Conservation (phyloP, 345 rosid genomes). For the Rhodomyrtus tomentosa region DNA sequence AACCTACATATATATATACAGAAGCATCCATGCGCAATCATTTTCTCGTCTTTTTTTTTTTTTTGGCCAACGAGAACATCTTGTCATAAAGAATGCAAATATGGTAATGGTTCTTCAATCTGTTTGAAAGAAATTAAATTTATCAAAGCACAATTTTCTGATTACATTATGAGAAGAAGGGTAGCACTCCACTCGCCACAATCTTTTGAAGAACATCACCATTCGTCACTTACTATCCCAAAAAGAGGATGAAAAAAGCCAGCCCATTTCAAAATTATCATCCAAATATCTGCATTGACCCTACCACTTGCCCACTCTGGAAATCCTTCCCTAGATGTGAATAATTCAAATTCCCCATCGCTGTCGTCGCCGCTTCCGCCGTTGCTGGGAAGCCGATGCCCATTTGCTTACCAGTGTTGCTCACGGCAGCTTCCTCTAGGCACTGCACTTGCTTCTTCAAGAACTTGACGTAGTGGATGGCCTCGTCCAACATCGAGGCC, state of each 20-base stretch:
- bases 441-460: conserved; percentile 78
- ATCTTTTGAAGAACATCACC: background rate
- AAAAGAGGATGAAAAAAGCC: background rate
- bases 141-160: background rate
- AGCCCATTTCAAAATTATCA: background rate
- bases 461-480: conserved; percentile 85
- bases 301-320: conserved; percentile 20
- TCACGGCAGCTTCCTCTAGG: conserved; percentile 54
- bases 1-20: background rate
- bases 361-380: background rate
- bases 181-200: background rate
- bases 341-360: conserved; percentile 21
- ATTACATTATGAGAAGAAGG: background rate
- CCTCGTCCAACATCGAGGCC: conserved; percentile 91
- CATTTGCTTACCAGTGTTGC: conserved; percentile 1
- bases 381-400: conserved; percentile 13
- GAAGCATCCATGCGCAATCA: background rate
- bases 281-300: conserved; percentile 47
- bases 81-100: background rate
- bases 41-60: background rate
- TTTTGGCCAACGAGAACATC: background rate
- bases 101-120: background rate
- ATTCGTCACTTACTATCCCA: background rate
- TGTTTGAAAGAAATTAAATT: background rate
- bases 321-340: conserved; percentile 37